A percentile compares a stretch with the other conserved stretches of the same genome.
These are phyloP conservation scores for Pelargonium myrrhifolium DNA, from an alignment of 441 rosid genomes.

Conservation along the genomic window DNA sequence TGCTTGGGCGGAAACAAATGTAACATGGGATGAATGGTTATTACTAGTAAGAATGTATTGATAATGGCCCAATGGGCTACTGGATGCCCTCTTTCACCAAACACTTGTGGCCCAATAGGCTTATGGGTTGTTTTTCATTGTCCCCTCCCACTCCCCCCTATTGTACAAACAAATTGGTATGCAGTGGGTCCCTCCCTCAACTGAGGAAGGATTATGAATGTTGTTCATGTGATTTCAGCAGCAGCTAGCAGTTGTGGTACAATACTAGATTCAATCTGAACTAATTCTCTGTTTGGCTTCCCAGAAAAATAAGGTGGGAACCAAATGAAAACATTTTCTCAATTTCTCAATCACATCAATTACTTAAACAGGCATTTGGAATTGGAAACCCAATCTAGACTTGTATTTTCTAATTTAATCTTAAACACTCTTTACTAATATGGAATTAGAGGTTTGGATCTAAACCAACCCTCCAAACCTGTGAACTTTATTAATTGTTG, in stretches of 20 bases:
- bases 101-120: no score
- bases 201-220: no score
- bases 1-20: no score
- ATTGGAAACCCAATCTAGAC: background rate
- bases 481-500: background rate
- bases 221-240: no score
- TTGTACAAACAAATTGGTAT: no score
- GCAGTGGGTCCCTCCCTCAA: no score
- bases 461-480: background rate
- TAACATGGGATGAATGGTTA: no score
- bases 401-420: background rate
- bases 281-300: slow-evolving; percentile 4
- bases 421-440: background rate
- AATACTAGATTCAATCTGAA: background rate
- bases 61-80: no score
- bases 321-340: background rate
- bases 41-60: no score
- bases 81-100: no score
- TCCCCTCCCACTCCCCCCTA: no score
- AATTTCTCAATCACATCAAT: background rate
- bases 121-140: no score
- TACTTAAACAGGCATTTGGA: background rate
- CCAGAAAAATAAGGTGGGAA: background rate
- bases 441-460: background rate
- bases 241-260: background rate